Evolutionary conservation across 2,329 filamentous ascomycete genomes (phyloP), one percentile per base, ranked within the genome.

Genomic region (Fusarium tjaetaba): DNA sequence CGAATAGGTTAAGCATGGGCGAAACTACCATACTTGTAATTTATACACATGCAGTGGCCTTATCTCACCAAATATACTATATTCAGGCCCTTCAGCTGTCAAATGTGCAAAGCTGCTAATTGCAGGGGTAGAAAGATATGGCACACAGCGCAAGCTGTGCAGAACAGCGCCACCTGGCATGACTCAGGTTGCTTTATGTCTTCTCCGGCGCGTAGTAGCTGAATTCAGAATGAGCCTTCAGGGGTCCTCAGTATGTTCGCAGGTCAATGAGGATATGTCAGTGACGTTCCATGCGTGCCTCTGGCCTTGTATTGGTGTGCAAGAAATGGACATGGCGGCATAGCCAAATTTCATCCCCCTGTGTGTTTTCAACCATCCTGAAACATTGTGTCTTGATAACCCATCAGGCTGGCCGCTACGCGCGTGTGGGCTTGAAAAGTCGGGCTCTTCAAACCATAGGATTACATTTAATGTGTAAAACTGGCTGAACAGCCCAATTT

Each of bases 361-460:
- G 15, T 9, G 34, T 36, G 7, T 3, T 30, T 30, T 28, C 4
- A 15, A 22, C 4, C 26, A 30, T 4, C 7, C 13, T 28, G 13
- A 4, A 34, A 34, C 32, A 34, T 1, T 20, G 7, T 22, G 2
- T 11, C 26, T 10, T 7, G 26, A 28, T 8, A 48, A 2, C 0
- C 45, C 9, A 20, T 30, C 22, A 11, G 26, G 24, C 16, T 45
- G 18, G 43, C 4, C 7, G 32, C 5, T 34, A 14, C 32, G 32
- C 13, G 13, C 32, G 14, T 34, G 32, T 6, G 13, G 4, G 32
- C 32, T 34, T 34, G 32, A 14, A 34, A 34, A 7, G 32, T 34
- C 32, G 28, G 28, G 28, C 28, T 28, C 28, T 28, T 28, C 28
- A 28, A 28, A 28, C 28, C 7, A 28, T 28, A 28, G 28, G 28